phyloP scores from a whole-genome alignment of 108 stramenopile species.

The Pseudonitzschia delicatissima region DNA sequence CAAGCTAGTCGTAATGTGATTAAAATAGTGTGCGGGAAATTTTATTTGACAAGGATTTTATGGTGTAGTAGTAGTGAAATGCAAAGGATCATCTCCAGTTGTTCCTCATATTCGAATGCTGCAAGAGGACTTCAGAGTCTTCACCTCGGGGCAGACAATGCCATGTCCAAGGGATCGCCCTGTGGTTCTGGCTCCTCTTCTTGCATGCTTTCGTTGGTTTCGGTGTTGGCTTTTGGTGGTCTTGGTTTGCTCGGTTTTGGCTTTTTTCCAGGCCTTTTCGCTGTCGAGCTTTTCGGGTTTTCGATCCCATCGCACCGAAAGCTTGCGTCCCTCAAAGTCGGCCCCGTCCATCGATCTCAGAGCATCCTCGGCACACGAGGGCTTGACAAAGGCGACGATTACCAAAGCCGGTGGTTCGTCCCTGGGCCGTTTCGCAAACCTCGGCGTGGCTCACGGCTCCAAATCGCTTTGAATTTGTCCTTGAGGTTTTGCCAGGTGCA shows the following conservation, averaged over 20 bases:
- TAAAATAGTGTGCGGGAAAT: too few species aligned
- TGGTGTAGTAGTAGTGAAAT: too few species aligned
- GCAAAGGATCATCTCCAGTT: too few species aligned
- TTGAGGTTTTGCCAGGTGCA: conserved; percentile 85
- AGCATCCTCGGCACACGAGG: conserved; percentile 27
- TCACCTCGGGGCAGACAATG: not conserved
- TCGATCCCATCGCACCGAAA: conserved; percentile 54
- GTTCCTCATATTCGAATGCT: too few species aligned
- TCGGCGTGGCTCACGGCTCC: conserved; percentile 63
- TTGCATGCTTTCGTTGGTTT: not conserved
- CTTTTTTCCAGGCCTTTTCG: not conserved
- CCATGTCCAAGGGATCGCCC: conserved; percentile 2
- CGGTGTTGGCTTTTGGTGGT: not conserved
- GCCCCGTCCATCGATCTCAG: conserved; percentile 32
- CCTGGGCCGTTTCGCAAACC: conserved; percentile 38
- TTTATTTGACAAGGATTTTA: too few species aligned
- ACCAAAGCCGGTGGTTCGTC: conserved; percentile 7
- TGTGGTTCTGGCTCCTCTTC: not conserved
- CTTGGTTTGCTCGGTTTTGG: not conserved
- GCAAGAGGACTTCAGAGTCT: too few species aligned
- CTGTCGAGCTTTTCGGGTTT: conserved; percentile 9
- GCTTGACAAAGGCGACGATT: conserved; percentile 6
- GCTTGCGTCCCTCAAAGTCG: conserved; percentile 34
- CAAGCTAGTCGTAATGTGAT: too few species aligned
- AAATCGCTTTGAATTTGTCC: conserved; percentile 76